These are phyloP conservation scores for Loxodes magnus DNA, from an alignment of 73 alveolate genomes.

Conservation along the genomic window DNA sequence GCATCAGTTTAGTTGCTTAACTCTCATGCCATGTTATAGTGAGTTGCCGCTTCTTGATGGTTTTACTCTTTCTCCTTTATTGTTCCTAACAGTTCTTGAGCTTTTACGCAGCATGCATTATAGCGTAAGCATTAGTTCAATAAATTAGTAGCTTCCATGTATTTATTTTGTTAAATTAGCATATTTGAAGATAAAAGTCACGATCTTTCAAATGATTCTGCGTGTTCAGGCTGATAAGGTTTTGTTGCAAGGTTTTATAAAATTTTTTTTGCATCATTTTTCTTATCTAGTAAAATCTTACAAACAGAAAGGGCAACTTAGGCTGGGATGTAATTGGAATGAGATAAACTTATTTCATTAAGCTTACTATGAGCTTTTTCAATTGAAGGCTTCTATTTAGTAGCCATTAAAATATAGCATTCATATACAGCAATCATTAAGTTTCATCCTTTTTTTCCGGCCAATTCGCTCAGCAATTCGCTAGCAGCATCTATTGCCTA, in stretches of 20 bases:
- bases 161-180: constrained; percentile 64
- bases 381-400: constrained; percentile 54
- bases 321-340: constrained; percentile 84
- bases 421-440: constrained; percentile 49
- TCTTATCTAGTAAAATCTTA: constrained; percentile 64
- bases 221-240: constrained; percentile 48
- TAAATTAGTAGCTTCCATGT: constrained; percentile 72
- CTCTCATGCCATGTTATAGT: constrained; percentile 87
- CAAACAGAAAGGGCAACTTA: constrained; percentile 71
- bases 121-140: constrained; percentile 40
- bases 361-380: constrained; percentile 60
- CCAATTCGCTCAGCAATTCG: constrained; percentile 15
- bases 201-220: constrained; percentile 89
- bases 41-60: constrained; percentile 75
- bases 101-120: constrained; percentile 80
- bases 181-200: constrained; percentile 88
- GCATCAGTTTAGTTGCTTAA: constrained; percentile 84
- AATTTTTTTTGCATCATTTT: constrained; percentile 60
- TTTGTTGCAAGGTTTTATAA: constrained; percentile 7
- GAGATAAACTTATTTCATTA: constrained; percentile 50
- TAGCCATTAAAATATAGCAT: constrained; percentile 61
- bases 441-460: constrained; percentile 48
- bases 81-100: constrained; percentile 87
- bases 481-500: constrained; percentile 64
- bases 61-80: constrained; percentile 84